Percentiles rank a stretch among this genome's conserved stretches.
Evolutionary conservation across 129 eudicot species (phyloP).

Genomic region (Centrapalus pauciflorus): DNA sequence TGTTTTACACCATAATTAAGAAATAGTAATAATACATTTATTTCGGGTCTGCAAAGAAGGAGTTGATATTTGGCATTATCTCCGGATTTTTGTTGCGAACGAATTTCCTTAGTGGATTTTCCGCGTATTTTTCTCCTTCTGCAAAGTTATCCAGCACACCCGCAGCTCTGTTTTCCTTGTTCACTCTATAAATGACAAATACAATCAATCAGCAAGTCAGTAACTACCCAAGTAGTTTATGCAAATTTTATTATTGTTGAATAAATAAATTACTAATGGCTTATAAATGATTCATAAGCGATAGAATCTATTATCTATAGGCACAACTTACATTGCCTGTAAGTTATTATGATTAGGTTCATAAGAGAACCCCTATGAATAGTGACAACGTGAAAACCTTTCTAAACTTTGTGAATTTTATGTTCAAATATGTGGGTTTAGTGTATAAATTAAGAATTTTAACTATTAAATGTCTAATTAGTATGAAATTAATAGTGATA

Average conservation of each 20-base stretch:
- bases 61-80: slow-evolving; percentile 76
- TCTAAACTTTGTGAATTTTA: no score
- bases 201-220: background rate
- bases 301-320: no score
- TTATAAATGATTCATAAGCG: background rate
- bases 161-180: slow-evolving; percentile 80
- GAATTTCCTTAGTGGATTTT: slow-evolving; percentile 72
- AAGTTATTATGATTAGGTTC: no score
- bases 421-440: no score
- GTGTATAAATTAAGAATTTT: no score
- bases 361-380: no score
- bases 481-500: no score
- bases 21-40: no score
- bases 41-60: slow-evolving; percentile 74
- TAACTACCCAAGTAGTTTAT: background rate
- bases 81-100: slow-evolving; percentile 70
- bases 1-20: background rate
- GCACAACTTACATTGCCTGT: no score
- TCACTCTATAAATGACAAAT: slow-evolving; percentile 45
- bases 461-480: no score
- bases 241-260: background rate
- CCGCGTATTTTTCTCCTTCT: slow-evolving; percentile 80
- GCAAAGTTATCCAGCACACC: slow-evolving; percentile 76
- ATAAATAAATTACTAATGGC: background rate
- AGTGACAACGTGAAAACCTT: no score